These are phyloP conservation scores for Porphyrellus cyaneotinctus DNA, from an alignment of 768 basidiomycete genomes.

Conservation along the genomic window DNA sequence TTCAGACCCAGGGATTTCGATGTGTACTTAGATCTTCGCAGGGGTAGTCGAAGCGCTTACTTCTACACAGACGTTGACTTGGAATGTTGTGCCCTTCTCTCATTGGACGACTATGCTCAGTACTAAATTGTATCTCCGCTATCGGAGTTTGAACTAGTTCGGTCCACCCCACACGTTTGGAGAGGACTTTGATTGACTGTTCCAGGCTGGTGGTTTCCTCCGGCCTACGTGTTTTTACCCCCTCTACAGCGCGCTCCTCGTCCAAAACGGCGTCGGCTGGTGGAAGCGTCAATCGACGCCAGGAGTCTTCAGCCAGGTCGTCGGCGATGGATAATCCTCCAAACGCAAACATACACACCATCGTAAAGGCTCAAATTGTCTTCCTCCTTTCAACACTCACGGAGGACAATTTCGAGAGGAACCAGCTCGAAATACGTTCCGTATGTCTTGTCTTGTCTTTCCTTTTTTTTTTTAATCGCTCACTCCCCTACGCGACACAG, in stretches of 20 bases:
- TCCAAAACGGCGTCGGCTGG: conserved; percentile 67
- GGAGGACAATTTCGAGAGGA: conserved; percentile 94
- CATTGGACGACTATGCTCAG: too few species aligned
- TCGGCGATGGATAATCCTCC: conserved; percentile 85
- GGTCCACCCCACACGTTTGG: conserved; percentile 14
- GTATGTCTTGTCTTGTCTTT: conserved; percentile 47
- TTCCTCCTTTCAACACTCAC: conserved; percentile 94
- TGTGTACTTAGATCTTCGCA: too few species aligned
- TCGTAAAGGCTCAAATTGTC: conserved; percentile 96
- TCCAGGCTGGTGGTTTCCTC: conserved; percentile 31
- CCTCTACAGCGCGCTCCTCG: conserved; percentile 24
- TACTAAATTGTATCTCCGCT: conserved; percentile 15
- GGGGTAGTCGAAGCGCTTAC: too few species aligned
- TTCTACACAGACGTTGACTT: too few species aligned
- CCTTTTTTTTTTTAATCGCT: conserved; percentile 6
- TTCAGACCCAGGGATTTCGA: too few species aligned
- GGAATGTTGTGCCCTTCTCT: too few species aligned
- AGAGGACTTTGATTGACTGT: conserved; percentile 20
- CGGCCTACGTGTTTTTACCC: conserved; percentile 36
- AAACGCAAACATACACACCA: conserved; percentile 83
- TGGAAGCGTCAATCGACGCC: conserved; percentile 65
- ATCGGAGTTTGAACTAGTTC: conserved; percentile 19
- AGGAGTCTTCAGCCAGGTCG: conserved; percentile 71
- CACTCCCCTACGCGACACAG: conserved; percentile 41
- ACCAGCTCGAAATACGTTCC: conserved; percentile 91